Percentiles rank a stretch among this genome's conserved stretches.
phyloP scores from a whole-genome alignment of 176 grass and related monocot species.

The Hordeum marinum region DNA sequence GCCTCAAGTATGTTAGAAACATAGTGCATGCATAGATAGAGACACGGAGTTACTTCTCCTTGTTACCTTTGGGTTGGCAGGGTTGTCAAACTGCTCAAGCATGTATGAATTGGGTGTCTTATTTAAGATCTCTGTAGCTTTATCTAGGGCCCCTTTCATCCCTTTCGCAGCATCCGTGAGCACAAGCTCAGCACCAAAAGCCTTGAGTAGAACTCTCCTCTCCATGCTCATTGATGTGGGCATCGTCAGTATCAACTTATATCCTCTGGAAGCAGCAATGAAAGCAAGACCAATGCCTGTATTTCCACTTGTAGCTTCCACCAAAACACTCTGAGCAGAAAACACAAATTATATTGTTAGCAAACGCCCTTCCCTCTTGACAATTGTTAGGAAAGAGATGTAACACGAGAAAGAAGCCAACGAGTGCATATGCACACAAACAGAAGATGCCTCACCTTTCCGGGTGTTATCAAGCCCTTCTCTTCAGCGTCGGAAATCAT shows the following conservation, averaged over 20 bases:
- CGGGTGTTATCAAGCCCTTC: constrained; percentile 78
- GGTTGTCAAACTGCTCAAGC: constrained; percentile 97
- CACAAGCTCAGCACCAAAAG: constrained; percentile 89
- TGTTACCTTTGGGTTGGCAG: constrained; percentile 87
- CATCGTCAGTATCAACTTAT: constrained; percentile 93
- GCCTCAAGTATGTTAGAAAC: background rate
- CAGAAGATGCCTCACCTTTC: constrained; percentile 46
- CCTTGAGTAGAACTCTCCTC: constrained; percentile 83
- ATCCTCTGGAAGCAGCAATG: constrained; percentile 88
- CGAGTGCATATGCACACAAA: background rate
- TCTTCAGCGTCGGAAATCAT: constrained; percentile 88
- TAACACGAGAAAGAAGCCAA: background rate
- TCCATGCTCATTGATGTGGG: constrained; percentile 95
- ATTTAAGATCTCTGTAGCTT: constrained; percentile 83
- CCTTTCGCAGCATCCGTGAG: constrained; percentile 90
- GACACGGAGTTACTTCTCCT: background rate
- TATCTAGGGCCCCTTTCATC: constrained; percentile 90
- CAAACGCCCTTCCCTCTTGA: background rate
- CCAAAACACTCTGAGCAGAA: constrained; percentile 57
- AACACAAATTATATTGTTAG: background rate
- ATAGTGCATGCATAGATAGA: constrained; percentile 10
- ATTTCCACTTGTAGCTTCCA: constrained; percentile 95
- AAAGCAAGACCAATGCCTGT: constrained; percentile 97
- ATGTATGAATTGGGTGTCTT: constrained; percentile 81
- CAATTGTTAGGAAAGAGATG: background rate